Evolutionary conservation across 805 yeast genomes (phyloP).

Genomic region (Gaillardinia entomophila): DNA sequence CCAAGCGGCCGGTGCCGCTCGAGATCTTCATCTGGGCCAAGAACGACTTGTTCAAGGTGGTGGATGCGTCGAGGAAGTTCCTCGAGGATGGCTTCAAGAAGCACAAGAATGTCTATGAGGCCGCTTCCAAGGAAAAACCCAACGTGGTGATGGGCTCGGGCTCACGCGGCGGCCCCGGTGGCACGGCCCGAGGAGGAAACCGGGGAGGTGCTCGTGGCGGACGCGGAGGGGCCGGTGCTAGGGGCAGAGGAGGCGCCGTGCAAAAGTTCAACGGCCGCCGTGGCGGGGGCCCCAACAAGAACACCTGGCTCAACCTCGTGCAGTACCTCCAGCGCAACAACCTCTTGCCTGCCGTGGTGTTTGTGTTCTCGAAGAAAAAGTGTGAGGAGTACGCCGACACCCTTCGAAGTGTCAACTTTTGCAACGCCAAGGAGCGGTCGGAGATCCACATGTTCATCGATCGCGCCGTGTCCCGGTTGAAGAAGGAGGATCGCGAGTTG

Average conservation of each 20-base stretch:
- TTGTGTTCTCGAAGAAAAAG: slow-evolving; percentile 88
- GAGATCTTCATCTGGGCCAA: slow-evolving; percentile 86
- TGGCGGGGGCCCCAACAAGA: slow-evolving; percentile 73
- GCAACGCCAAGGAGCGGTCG: slow-evolving; percentile 78
- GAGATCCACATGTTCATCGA: slow-evolving; percentile 93
- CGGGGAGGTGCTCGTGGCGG: slow-evolving; percentile 17
- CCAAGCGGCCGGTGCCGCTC: slow-evolving; percentile 93
- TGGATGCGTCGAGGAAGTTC: slow-evolving; percentile 70
- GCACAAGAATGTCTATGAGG: slow-evolving; percentile 49
- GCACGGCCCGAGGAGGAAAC: slow-evolving; percentile 41
- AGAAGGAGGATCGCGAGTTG: slow-evolving; percentile 85
- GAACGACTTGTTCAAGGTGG: slow-evolving; percentile 61
- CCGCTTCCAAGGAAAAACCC: slow-evolving; percentile 31
- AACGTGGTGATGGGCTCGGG: slow-evolving; percentile 33
- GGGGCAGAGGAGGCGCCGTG: slow-evolving; percentile 18
- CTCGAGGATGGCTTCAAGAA: slow-evolving; percentile 55
- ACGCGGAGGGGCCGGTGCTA: slow-evolving; percentile 5
- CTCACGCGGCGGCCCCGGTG: slow-evolving; percentile 38
- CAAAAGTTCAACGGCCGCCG: slow-evolving; percentile 19
- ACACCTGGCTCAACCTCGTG: slow-evolving; percentile 70
- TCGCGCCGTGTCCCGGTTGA: slow-evolving; percentile 78
- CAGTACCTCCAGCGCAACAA: slow-evolving; percentile 61
- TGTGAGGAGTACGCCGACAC: slow-evolving; percentile 92
- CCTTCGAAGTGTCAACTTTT: slow-evolving; percentile 67
- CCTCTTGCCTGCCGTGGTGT: slow-evolving; percentile 85